Conservation (phyloP, 2,329 filamentous ascomycete genomes). For the Herpotrichia juniperi region DNA sequence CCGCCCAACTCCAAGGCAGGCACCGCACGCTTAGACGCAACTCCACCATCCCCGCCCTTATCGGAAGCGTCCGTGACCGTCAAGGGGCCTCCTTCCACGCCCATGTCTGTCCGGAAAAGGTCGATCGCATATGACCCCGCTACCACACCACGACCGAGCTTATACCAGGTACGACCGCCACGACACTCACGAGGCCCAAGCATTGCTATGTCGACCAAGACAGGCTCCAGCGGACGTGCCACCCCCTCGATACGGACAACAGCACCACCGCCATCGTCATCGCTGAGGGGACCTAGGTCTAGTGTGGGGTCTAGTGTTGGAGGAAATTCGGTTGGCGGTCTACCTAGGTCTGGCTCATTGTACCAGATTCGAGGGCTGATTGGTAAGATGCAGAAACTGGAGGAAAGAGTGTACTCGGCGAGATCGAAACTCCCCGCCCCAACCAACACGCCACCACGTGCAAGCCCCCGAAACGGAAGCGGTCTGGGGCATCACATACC, state of each 20-base stretch:
- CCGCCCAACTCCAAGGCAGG: constrained; percentile 74
- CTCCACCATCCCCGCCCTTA: constrained; percentile 91
- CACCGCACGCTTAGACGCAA: constrained; percentile 69
- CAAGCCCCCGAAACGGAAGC: constrained; percentile 72
- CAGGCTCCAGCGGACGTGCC: constrained; percentile 44
- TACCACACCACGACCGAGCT: constrained; percentile 60
- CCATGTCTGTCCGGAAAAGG: constrained; percentile 44
- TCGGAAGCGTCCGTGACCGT: constrained; percentile 77
- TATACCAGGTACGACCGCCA: constrained; percentile 50
- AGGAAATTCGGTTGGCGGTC: constrained; percentile 56
- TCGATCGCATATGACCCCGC: constrained; percentile 59
- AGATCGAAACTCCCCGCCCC: constrained; percentile 90
- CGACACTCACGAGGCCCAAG: constrained; percentile 65
- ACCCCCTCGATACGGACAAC: constrained; percentile 51
- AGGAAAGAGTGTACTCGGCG: constrained; percentile 88
- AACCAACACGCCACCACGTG: constrained; percentile 75
- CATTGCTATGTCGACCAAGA: constrained; percentile 55
- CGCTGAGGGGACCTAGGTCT: constrained; percentile 48
- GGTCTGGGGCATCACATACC: constrained; percentile 57
- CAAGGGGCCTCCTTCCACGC: constrained; percentile 47
- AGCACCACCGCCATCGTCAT: constrained; percentile 21
- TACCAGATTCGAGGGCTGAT: constrained; percentile 93
- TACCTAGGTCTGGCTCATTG: constrained; percentile 73
- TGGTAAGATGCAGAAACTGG: constrained; percentile 95
- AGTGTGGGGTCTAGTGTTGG: constrained; percentile 40